Base-by-base conservation (phyloP, 306 rosid genomes). In the Vigna reflexopilosa region DNA sequence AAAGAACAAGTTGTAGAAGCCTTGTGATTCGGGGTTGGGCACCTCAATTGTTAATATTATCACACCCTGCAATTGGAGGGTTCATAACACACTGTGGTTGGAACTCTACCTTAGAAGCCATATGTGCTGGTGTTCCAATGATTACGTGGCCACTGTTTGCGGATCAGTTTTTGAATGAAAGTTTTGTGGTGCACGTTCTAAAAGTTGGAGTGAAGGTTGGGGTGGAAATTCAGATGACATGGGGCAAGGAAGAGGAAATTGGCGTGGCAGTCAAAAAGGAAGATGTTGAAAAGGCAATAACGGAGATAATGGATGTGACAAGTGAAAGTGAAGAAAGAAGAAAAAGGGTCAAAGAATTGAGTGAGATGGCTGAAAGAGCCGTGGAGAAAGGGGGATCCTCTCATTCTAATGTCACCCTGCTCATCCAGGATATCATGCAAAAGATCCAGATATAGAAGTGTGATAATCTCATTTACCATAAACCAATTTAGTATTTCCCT, bases 81-180 rank as follows among this genome's bases (percentile, higher is more conserved):
- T 91, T 91, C 68, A 28, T 91, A 59, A 89, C 96, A 0, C 96
- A 90, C 15, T 88, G 91, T 63, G 91, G 96, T 0, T 90, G 93
- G 96, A 90, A 90, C 79, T 90, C 96, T 5, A 87, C 83, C 12
- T 59, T 89, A 1, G 93, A 91, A 71, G 89, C 82, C 12, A 71
- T 86, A 26, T 64, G 84, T 62, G 81, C 81, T 1, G 90, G 91
- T 11, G 75, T 91, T 32, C 91, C 96, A 49, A 78, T 91, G 88
- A 64, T 91, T 34, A 87, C 82, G 0, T 91, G 93, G 91, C 96
- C 93, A 7, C 54, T 83, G n/a, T 85, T 82, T 63, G 83, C 87
- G 0, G 96, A 91, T 79, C 93, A 91, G 17, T 91, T 89, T 50
- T 72, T 78, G 2, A 91, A 91, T 56, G 89, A 91, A 70, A 89